These are phyloP conservation scores for Dioszegia aurantiaca DNA, from an alignment of 768 basidiomycete genomes.

Conservation along the genomic window DNA sequence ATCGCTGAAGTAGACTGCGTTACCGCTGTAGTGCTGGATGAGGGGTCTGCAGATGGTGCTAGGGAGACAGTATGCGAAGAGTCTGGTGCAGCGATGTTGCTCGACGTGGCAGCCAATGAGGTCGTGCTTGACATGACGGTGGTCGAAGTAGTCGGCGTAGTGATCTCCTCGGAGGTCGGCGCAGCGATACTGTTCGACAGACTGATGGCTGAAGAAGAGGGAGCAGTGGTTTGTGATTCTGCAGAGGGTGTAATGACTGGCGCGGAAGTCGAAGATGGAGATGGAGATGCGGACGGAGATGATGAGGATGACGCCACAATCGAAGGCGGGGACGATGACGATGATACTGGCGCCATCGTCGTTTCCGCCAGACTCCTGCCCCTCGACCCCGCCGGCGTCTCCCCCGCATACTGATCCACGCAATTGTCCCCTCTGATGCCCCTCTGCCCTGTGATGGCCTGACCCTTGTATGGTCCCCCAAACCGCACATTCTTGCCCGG, in stretches of 20 bases:
- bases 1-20: not conserved
- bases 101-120: not conserved
- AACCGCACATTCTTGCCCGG: slow-evolving; percentile 42
- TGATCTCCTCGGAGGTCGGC: no score
- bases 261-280: no score
- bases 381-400: slow-evolving; percentile 5
- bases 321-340: not conserved
- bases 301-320: no score
- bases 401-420: slow-evolving; percentile 29
- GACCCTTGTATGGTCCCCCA: slow-evolving; percentile 40
- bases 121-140: not conserved
- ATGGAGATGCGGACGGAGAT: no score
- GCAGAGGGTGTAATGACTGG: no score
- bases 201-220: not conserved
- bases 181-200: no score
- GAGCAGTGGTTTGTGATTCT: no score
- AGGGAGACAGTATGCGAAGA: no score
- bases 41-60: no score
- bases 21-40: no score
- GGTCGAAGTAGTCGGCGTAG: no score
- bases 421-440: slow-evolving; percentile 45
- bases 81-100: no score
- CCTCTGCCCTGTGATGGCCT: slow-evolving; percentile 29
- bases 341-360: not conserved
- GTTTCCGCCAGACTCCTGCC: not conserved